These are phyloP conservation scores for Dunaliella salina DNA, from an alignment of 163 green algal species.

Conservation along the genomic window DNA sequence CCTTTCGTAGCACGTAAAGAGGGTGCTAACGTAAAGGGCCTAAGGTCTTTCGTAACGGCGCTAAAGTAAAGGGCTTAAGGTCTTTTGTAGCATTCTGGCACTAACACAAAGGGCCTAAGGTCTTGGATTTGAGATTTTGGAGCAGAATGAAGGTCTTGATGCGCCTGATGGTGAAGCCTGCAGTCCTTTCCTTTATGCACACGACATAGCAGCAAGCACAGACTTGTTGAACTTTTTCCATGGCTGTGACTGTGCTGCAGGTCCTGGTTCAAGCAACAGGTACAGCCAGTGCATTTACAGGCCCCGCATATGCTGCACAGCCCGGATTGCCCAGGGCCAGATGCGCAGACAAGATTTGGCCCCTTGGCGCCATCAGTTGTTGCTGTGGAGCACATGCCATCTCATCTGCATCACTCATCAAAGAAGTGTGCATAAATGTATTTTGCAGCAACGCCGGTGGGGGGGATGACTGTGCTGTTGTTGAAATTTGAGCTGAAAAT, in stretches of 20 bases:
- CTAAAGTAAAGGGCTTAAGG: no score
- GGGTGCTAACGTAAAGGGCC: no score
- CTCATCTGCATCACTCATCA: neutral
- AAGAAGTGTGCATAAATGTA: no score
- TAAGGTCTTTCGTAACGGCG: no score
- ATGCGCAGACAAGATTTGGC: neutral
- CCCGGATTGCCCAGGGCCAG: neutral
- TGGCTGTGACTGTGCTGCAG: neutral
- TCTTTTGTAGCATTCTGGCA: no score
- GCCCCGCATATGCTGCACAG: neutral
- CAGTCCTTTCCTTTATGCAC: neutral
- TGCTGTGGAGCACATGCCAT: neutral
- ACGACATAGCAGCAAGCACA: neutral
- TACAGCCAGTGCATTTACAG: neutral
- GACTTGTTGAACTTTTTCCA: neutral
- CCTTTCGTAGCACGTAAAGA: no score
- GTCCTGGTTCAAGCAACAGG: neutral
- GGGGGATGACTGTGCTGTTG: no score
- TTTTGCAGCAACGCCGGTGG: no score
- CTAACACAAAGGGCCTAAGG: no score
- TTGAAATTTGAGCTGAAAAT: no score
- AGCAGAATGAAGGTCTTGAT: neutral
- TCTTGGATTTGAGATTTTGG: neutral
- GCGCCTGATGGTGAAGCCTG: neutral
- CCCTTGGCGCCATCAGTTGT: neutral